These are phyloP conservation scores for Auriculariales sp. DNA, from an alignment of 768 basidiomycete genomes.

Conservation along the genomic window DNA sequence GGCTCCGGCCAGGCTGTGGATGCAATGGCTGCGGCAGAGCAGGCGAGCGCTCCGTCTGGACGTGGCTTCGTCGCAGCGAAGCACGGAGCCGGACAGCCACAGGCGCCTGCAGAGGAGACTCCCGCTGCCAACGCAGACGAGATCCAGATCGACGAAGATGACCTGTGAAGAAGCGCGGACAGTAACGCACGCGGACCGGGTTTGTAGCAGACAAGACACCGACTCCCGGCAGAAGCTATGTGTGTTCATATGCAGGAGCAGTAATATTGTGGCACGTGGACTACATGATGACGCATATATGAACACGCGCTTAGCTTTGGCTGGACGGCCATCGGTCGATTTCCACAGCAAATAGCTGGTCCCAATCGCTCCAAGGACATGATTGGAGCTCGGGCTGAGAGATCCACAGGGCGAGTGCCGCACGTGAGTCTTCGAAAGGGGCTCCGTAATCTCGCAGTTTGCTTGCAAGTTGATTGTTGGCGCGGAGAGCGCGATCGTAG, in stretches of 20 bases:
- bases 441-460: slow-evolving; percentile 47
- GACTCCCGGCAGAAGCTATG: too few relatives aligned
- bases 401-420: slow-evolving; percentile 49
- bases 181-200: too few relatives aligned
- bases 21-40: slow-evolving; percentile 80
- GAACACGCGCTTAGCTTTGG: not conserved
- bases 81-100: slow-evolving; percentile 26
- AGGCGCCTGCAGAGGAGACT: slow-evolving; percentile 23
- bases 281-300: not conserved
- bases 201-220: too few relatives aligned
- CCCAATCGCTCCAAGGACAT: slow-evolving; percentile 61
- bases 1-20: slow-evolving; percentile 30
- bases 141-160: slow-evolving; percentile 81
- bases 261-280: not conserved
- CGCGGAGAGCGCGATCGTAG: slow-evolving; percentile 51
- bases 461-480: slow-evolving; percentile 41
- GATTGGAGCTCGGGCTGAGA: slow-evolving; percentile 56
- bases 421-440: slow-evolving; percentile 55
- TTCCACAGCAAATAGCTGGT: slow-evolving; percentile 64
- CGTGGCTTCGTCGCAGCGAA: slow-evolving; percentile 71
- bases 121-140: slow-evolving; percentile 53
- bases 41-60: slow-evolving; percentile 39
- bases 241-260: too few relatives aligned
- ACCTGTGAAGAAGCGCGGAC: slow-evolving; percentile 30
- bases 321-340: slow-evolving; percentile 49